Evolutionary conservation across 768 basidiomycete genomes (phyloP).

Genomic region (Suillus paluster): DNA sequence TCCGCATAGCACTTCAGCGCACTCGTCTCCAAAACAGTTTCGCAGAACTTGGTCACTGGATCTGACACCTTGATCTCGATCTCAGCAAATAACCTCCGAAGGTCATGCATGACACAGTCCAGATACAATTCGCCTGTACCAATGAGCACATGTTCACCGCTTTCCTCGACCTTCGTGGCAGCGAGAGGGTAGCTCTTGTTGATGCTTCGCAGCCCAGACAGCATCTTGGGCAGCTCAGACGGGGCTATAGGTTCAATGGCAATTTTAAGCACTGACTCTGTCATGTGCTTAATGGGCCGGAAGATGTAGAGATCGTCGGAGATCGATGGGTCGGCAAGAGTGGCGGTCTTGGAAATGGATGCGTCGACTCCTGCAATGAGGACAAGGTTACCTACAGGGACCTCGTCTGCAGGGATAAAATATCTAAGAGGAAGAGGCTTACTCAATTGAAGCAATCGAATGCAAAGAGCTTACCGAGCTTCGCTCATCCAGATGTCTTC

Average conservation of each 20-base stretch:
- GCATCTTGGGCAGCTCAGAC: conserved; percentile 98
- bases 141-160: conserved; percentile 95
- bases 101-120: conserved; percentile 96
- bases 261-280: conserved; percentile 95
- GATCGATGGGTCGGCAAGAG: conserved; percentile 71
- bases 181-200: conserved; percentile 98
- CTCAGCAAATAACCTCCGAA: conserved; percentile 90
- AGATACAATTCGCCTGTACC: conserved; percentile 97
- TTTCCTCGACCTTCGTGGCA: conserved; percentile 96
- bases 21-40: conserved; percentile 97
- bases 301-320: conserved; percentile 94
- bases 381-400: conserved; percentile 90
- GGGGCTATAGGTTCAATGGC: conserved; percentile 98
- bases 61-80: conserved; percentile 99
- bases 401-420: conserved; percentile 86
- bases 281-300: conserved; percentile 95
- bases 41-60: conserved; percentile 97
- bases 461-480: conserved; percentile 63
- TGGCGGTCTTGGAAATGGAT: conserved; percentile 95
- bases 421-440: conserved; percentile 58
- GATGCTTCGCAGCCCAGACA: conserved; percentile 93
- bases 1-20: conserved; percentile 99
- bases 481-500: conserved; percentile 93
- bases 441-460: not conserved
- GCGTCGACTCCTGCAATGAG: conserved; percentile 92